phyloP scores from a whole-genome alignment of 805 yeast species.

The Lipomyces spencermartinsiae region DNA sequence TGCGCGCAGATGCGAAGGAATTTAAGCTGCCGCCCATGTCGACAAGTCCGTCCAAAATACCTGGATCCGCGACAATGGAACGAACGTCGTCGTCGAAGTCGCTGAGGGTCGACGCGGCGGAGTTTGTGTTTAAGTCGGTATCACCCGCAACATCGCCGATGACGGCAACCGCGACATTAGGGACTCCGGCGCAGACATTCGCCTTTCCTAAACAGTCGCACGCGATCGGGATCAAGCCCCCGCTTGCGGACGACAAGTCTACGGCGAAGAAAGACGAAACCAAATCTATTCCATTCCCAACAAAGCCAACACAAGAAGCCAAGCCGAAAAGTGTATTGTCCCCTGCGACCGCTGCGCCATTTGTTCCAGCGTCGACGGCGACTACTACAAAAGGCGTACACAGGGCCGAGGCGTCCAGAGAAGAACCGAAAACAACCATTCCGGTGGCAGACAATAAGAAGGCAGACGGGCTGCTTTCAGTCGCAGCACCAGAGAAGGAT shows the following conservation, averaged over 20 bases:
- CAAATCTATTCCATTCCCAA: not conserved
- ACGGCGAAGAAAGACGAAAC: not conserved
- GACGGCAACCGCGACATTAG: not conserved
- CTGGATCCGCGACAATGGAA: not conserved
- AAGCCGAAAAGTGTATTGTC: not conserved
- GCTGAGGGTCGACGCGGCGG: not conserved
- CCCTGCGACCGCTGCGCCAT: not conserved
- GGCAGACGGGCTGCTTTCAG: not conserved
- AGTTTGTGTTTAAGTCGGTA: not conserved
- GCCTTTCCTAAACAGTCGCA: not conserved
- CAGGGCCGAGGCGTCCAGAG: not conserved
- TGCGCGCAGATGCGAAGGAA: slow-evolving; percentile 6
- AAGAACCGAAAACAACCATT: not conserved
- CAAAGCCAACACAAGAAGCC: not conserved
- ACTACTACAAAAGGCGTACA: not conserved
- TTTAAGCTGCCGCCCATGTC: not conserved
- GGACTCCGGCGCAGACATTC: not conserved
- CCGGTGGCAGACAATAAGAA: not conserved
- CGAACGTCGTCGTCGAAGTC: not conserved
- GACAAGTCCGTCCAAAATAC: not conserved
- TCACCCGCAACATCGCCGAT: not conserved
- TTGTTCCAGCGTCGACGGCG: not conserved
- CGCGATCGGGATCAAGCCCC: not conserved
- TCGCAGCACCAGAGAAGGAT: not conserved
- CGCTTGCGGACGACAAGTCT: not conserved